These are phyloP conservation scores for Cyclospora cayetanensis DNA, from an alignment of 169 alveolate species.

Conservation along the genomic window DNA sequence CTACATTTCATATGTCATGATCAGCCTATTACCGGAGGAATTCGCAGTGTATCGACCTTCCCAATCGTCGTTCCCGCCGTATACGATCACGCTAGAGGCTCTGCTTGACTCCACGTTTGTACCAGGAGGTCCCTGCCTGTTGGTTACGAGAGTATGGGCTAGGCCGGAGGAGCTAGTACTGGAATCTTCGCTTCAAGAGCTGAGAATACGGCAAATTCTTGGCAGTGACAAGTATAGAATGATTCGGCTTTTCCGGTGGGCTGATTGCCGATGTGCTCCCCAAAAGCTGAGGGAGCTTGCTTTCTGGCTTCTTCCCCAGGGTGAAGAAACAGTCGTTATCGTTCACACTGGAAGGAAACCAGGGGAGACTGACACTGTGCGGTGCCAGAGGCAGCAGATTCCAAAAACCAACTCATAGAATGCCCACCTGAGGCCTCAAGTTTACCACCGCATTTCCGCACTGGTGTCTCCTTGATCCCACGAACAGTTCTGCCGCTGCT, in stretches of 20 bases:
- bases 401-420: not conserved
- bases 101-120: not conserved
- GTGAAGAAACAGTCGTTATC: not conserved
- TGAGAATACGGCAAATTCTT: not conserved
- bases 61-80: not conserved
- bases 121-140: not conserved
- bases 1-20: not conserved
- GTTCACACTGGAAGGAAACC: not conserved
- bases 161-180: not conserved
- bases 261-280: slow-evolving; percentile 4
- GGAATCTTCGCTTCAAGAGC: not conserved
- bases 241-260: not conserved
- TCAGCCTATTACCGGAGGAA: not conserved
- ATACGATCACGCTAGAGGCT: not conserved
- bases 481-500: too few species aligned
- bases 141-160: not conserved
- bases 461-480: not conserved
- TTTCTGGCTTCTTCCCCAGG: not conserved
- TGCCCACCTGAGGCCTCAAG: not conserved
- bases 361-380: not conserved
- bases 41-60: not conserved
- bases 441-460: not conserved
- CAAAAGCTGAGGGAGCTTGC: not conserved
- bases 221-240: not conserved
- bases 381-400: not conserved